Percentiles rank a stretch among this genome's conserved stretches.
phyloP scores from a whole-genome alignment of 1,284 basidiomycete species.

The Leccinum subrobustum region DNA sequence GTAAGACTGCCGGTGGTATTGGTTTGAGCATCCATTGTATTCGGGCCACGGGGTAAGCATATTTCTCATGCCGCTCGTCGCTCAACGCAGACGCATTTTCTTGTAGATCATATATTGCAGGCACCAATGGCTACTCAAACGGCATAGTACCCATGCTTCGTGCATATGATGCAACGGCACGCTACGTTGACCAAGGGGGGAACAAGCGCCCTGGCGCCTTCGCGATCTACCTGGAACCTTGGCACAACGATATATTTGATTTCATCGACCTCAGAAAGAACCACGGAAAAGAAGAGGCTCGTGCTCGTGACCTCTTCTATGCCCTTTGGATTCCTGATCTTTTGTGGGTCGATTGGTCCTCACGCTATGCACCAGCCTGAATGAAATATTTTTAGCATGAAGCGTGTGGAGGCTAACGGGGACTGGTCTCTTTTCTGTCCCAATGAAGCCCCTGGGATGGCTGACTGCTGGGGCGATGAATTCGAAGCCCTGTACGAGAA shows the following conservation, averaged over 20 bases:
- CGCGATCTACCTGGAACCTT: conserved; percentile 96
- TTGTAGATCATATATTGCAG: conserved; percentile 80
- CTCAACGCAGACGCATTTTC: conserved; percentile 3
- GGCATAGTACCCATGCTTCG: conserved; percentile 99
- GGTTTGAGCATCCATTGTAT: conserved; percentile 97
- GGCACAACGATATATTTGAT: conserved; percentile 98
- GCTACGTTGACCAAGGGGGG: conserved; percentile 99
- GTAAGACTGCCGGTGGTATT: conserved; percentile 98
- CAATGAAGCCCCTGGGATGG: conserved; percentile 89
- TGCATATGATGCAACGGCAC: conserved; percentile 96
- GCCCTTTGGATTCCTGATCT: conserved; percentile 98
- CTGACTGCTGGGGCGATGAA: conserved; percentile 89
- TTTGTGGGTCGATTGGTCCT: conserved; percentile 61
- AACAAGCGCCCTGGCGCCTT: conserved; percentile 99
- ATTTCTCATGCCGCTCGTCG: conserved; percentile 20
- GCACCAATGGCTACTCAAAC: conserved; percentile 98
- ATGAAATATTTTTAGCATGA: conserved; percentile 62
- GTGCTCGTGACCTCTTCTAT: conserved; percentile 97
- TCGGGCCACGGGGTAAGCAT: conserved; percentile 84
- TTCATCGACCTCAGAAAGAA: conserved; percentile 99
- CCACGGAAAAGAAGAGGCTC: conserved; percentile 98
- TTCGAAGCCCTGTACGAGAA: conserved; percentile 89
- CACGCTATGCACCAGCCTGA: not conserved
- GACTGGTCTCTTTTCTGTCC: conserved; percentile 99
- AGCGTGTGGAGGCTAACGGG: conserved; percentile 83